Evolutionary conservation across 345 rosid species (phyloP).

Genomic region (Adansonia digitata): DNA sequence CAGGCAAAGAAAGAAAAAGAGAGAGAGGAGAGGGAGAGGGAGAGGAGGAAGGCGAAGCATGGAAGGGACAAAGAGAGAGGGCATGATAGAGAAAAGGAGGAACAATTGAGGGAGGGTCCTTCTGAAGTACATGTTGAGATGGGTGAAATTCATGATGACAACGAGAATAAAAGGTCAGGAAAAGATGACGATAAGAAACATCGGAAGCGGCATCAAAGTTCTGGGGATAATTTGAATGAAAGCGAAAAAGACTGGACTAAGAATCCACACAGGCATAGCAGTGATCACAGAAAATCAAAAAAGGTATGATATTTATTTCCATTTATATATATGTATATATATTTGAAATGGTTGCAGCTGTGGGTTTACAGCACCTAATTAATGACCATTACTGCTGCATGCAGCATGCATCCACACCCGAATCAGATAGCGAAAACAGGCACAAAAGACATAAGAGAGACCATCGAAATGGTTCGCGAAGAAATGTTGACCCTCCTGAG

Average conservation of each 20-base stretch:
- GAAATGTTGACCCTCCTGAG: conserved; percentile 40
- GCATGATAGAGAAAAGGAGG: conserved; percentile 55
- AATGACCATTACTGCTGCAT: conserved; percentile 25
- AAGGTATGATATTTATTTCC: conserved; percentile 35
- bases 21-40: conserved; percentile 67
- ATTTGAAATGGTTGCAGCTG: not conserved
- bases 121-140: conserved; percentile 38
- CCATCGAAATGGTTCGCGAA: conserved; percentile 47
- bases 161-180: conserved; percentile 53
- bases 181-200: conserved; percentile 55
- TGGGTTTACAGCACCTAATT: not conserved
- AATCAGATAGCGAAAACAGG: conserved; percentile 61
- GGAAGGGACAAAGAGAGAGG: conserved; percentile 66
- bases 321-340: too few relatives aligned
- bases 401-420: conserved; percentile 61
- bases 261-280: conserved; percentile 47
- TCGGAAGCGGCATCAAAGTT: conserved; percentile 46
- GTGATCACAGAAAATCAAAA: conserved; percentile 59
- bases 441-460: conserved; percentile 67
- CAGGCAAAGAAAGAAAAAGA: conserved; percentile 68
- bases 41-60: conserved; percentile 55
- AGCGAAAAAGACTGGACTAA: conserved; percentile 45
- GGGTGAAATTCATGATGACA: conserved; percentile 30
- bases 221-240: conserved; percentile 45
- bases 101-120: conserved; percentile 42